phyloP scores from a whole-genome alignment of 441 rosid genomes.

The Gossypium gossypioides region DNA sequence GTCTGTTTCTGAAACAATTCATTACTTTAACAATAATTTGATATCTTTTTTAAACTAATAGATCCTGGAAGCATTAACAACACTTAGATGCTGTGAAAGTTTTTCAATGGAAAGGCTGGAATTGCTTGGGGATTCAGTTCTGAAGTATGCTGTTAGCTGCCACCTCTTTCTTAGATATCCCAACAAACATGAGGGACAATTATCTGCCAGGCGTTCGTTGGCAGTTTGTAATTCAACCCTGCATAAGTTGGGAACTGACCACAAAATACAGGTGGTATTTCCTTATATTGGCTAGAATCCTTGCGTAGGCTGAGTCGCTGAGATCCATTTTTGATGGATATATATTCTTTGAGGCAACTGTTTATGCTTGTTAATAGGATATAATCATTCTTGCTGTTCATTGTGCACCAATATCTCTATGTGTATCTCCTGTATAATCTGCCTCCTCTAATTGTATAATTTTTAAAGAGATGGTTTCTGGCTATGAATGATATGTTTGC shows the following conservation, averaged over 20 bases:
- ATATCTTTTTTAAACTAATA: conserved; percentile 20
- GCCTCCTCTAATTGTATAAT: no score
- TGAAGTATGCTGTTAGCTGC: conserved; percentile 74
- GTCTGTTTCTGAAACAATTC: neutral
- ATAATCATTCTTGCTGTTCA: neutral
- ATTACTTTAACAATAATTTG: neutral
- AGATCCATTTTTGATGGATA: neutral
- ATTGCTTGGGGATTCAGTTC: conserved; percentile 88
- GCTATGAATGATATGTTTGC: no score
- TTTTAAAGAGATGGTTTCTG: no score
- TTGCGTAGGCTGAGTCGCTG: neutral
- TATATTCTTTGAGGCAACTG: neutral
- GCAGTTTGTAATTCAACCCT: conserved; percentile 63
- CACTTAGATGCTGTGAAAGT: conserved; percentile 56
- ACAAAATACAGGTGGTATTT: conserved; percentile 59
- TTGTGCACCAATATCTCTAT: neutral
- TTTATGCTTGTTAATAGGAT: neutral
- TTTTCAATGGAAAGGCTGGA: conserved; percentile 98
- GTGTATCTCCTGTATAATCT: neutral
- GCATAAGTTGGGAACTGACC: conserved; percentile 49
- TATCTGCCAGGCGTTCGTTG: conserved; percentile 35
- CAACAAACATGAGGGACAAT: conserved; percentile 60
- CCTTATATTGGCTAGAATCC: neutral
- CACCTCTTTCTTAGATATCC: conserved; percentile 66
- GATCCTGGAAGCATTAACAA: conserved; percentile 81